Percentiles rank a stretch among this genome's conserved stretches.
Evolutionary conservation across 2,329 filamentous ascomycete genomes (phyloP).

Genomic region (Botrytis squamosa): DNA sequence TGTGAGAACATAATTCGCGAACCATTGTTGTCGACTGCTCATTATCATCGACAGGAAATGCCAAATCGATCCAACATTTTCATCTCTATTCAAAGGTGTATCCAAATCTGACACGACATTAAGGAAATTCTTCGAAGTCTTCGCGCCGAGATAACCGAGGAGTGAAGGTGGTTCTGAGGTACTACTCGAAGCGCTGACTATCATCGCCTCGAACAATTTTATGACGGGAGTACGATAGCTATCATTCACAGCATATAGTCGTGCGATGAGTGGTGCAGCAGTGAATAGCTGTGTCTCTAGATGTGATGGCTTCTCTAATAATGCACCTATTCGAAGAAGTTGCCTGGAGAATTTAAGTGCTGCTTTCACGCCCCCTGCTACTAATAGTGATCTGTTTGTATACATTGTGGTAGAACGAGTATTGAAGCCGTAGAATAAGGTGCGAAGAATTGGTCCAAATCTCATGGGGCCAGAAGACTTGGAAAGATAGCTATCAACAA

Average conservation of each 20-base stretch:
- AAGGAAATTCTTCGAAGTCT: constrained; percentile 81
- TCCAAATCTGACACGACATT: constrained; percentile 75
- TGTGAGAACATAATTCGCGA: constrained; percentile 88
- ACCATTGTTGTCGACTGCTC: constrained; percentile 90
- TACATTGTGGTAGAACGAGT: constrained; percentile 62
- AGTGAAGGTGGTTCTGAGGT: constrained; percentile 84
- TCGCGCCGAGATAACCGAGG: constrained; percentile 82
- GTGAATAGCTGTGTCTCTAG: constrained; percentile 81
- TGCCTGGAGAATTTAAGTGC: constrained; percentile 66
- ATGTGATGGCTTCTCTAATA: constrained; percentile 61
- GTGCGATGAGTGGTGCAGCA: constrained; percentile 70
- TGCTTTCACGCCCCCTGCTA: constrained; percentile 61
- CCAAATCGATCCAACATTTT: constrained; percentile 73
- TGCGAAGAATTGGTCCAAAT: constrained; percentile 73
- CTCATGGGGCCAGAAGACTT: constrained; percentile 67
- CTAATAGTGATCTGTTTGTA: constrained; percentile 52
- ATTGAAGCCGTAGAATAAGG: constrained; percentile 62
- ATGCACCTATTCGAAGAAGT: constrained; percentile 67
- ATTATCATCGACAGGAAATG: constrained; percentile 82
- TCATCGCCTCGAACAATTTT: constrained; percentile 68
- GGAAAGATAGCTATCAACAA: constrained; percentile 75
- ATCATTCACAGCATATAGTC: constrained; percentile 70
- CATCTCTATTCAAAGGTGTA: constrained; percentile 65
- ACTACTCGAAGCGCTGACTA: constrained; percentile 65
- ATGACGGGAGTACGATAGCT: constrained; percentile 65